Evolutionary conservation across 768 basidiomycete species (phyloP), one percentile per base, ranked within the genome.

Genomic region (Leccinum incarnatum): DNA sequence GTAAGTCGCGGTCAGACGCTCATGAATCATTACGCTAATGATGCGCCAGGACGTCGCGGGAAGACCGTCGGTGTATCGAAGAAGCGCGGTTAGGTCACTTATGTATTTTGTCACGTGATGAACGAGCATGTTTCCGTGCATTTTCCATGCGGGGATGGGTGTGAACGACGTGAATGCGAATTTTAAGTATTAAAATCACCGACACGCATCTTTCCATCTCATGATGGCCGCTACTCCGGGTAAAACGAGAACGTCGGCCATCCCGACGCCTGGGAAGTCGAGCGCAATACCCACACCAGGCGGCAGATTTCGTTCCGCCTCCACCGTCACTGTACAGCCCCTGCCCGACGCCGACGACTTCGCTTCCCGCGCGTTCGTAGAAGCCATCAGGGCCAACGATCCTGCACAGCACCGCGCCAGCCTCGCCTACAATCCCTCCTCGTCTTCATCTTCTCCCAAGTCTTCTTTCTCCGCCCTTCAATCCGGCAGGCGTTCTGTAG

Each of bases 51-150:
- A 75, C 93, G 93, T 78, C 92, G 92, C 63, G 93, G 93, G 62
- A 95, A 95, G 83, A 95, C 93, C 59, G 93, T 94, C 67, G 93
- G 93, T 86, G 93, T 95, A 70, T 94, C 93, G 66, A 95, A 95
- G 84, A 95, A 95, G 86, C 80, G 83, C 61, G 81, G 81, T 70
- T 83, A 81, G 71, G 58, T 54, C 30, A 36, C 14, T 40, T 40
- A 19, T 56, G 52, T 58, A 69, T 53, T 51, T 48, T 21, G 42
- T 70, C 69, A 70, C 64, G 69, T 70, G 66, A 66, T 27, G 34
- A n/a, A 19, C n/a, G 6, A 6, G 50, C 12, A 4, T 25, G n/a
- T 29, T 32, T 30, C 8, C 37, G 37, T n/a, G 37, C 37, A 17
- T 40, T 42, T 42, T 42, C 10, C 42, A 42, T 42, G 42, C n/a